A percentile compares a stretch with the other conserved stretches of the same genome.
These are phyloP conservation scores for Metschnikowia cubensis DNA, from an alignment of 805 yeast species.

Conservation along the genomic window DNA sequence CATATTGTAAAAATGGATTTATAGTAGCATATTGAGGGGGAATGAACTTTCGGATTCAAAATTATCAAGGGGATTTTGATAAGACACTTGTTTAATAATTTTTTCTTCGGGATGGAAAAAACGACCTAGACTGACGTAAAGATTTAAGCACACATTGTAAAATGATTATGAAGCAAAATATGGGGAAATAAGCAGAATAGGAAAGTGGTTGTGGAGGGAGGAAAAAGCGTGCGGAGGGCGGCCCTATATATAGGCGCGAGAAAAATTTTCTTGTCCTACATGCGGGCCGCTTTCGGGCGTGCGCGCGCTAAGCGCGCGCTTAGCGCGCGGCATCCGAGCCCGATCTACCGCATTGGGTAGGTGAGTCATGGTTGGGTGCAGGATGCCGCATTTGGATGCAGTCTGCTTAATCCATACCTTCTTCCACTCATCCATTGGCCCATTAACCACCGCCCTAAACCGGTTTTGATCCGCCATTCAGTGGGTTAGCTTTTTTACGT, in stretches of 20 bases:
- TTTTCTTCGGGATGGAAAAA: constrained; percentile 18
- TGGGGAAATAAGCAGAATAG: constrained; percentile 10
- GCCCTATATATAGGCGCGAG: constrained; percentile 10
- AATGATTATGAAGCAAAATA: constrained; percentile 8
- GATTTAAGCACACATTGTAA: constrained; percentile 37
- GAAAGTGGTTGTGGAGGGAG: constrained; percentile 6
- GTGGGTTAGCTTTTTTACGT: too few relatives aligned
- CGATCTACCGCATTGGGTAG: not conserved
- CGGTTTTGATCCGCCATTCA: too few relatives aligned
- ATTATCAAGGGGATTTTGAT: constrained; percentile 22
- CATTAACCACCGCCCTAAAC: too few relatives aligned
- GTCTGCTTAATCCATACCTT: too few relatives aligned
- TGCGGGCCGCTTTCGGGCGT: constrained; percentile 3
- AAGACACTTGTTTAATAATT: constrained; percentile 15
- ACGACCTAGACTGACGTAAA: constrained; percentile 13
- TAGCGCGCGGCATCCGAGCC: not conserved
- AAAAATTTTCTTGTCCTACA: constrained; percentile 12
- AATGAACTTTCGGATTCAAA: constrained; percentile 16
- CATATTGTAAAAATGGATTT: constrained; percentile 31
- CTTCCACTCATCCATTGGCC: too few relatives aligned
- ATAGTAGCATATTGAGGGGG: constrained; percentile 29
- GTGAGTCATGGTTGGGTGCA: not conserved
- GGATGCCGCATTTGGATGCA: too few relatives aligned
- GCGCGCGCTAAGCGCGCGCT: not conserved
- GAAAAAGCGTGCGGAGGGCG: constrained; percentile 3